Evolutionary conservation across 2,329 filamentous ascomycete species (phyloP), one percentile per base, ranked within the genome.

Genomic region (Chalara sp.): DNA sequence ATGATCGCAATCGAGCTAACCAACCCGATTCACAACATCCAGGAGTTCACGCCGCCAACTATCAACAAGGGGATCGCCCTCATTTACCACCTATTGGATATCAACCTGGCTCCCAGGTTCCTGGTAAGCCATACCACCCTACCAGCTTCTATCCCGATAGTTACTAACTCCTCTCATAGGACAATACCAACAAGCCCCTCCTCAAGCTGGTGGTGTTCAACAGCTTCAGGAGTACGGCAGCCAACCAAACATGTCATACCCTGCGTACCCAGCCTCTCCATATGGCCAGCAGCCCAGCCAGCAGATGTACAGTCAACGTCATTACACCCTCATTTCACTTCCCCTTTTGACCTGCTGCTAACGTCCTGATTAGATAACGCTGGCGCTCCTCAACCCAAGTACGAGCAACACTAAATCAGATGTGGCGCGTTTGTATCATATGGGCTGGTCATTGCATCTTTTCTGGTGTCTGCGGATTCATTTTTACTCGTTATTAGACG

Each of bases 1-100:
- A 97, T 57, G 91, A 96, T 65, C 79, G 85, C 58, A 79, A 84
- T 56, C 87, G 91, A 51, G 84, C 83, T 32, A 75, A 75, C 42
- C 63, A 72, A 44, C 72, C 78, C 47, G 77, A 78, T 45, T 70
- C 75, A 30, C 80, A 83, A 58, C 66, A 73, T 66, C 44, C 74
- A 69, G 67, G 81, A 71, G 66, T 78, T 52, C 72, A 69, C 50
- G 66, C 70, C 47, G 84, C 70, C 65, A 66, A 69, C 35, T 76
- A 76, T 52, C 71, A 73, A 56, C 71, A 70, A 56, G 70, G 67
- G 56, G 76, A 78, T 44, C 75, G 80, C 42, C 76, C 83, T 42
- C 86, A 89, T 62, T 73, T 90, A 32, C 87, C 87, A 44, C 86
- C 87, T 2, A 88, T 90, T 62, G 84, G 83, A 10, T 91, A 89